Evolutionary conservation across 441 rosid genomes (phyloP).

Genomic region (Populus hybrid): DNA sequence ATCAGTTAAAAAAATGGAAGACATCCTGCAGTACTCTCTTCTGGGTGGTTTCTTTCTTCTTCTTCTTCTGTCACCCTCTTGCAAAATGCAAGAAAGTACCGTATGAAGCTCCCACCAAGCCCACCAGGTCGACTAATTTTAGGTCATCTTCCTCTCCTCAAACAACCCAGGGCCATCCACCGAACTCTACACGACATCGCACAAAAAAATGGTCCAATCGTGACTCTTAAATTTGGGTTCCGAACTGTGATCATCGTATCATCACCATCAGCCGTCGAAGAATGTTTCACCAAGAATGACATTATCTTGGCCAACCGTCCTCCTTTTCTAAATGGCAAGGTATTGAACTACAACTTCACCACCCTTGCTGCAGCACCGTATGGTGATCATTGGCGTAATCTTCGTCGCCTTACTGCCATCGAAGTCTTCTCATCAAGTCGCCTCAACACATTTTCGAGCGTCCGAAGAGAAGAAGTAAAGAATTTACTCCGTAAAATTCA

Average conservation of each 20-base stretch:
- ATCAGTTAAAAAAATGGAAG: constrained; percentile 15
- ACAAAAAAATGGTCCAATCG: constrained; percentile 4
- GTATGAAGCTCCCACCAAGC: constrained; percentile 18
- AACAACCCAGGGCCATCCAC: constrained; percentile 12
- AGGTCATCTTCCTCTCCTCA: constrained; percentile 20
- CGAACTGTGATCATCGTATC: constrained; percentile 10
- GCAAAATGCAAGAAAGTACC: not conserved
- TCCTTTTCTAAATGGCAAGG: not conserved
- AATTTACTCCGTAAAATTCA: constrained; percentile 28
- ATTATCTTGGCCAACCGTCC: constrained; percentile 21
- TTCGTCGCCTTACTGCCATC: constrained; percentile 51
- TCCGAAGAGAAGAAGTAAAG: constrained; percentile 48
- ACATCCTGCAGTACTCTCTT: constrained; percentile 12
- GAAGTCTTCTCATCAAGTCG: constrained; percentile 47
- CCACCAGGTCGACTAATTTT: constrained; percentile 12
- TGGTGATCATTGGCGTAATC: constrained; percentile 55
- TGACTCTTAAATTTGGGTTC: constrained; percentile 10
- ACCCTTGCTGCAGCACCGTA: not conserved
- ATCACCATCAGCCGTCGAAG: constrained; percentile 8
- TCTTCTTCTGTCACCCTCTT: not conserved
- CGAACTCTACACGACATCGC: constrained; percentile 12
- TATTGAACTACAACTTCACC: not conserved
- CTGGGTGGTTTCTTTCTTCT: constrained; percentile 10
- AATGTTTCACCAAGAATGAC: constrained; percentile 23
- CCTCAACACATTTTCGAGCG: constrained; percentile 28